Conservation (phyloP, 805 yeast genomes). For the Lachancea lanzarotensis region DNA sequence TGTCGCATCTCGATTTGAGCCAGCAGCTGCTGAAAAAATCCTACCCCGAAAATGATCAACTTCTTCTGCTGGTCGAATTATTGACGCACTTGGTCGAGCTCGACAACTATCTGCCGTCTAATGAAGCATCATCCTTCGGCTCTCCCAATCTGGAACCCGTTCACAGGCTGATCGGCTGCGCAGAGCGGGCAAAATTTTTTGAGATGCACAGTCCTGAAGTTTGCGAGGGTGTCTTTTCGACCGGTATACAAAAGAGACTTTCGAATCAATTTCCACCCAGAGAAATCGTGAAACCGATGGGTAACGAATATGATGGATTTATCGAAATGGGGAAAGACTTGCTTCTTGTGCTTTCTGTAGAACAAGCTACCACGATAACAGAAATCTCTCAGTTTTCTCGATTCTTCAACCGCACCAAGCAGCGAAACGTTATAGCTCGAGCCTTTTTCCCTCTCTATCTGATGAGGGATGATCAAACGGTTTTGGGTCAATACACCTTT, state of each 20-base stretch:
- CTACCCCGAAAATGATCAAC: slow-evolving; percentile 15
- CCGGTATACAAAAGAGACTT: slow-evolving; percentile 41
- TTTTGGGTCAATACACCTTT: slow-evolving; percentile 46
- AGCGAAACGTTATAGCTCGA: slow-evolving; percentile 44
- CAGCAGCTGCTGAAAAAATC: neutral
- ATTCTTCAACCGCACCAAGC: slow-evolving; percentile 31
- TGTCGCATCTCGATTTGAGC: neutral
- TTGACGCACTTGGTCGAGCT: slow-evolving; percentile 18
- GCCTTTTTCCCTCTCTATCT: slow-evolving; percentile 57
- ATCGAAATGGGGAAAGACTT: slow-evolving; percentile 35
- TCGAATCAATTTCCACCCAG: slow-evolving; percentile 45
- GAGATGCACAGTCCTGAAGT: slow-evolving; percentile 7
- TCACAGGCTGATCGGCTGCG: neutral
- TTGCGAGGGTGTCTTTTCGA: slow-evolving; percentile 37
- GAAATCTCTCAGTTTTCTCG: slow-evolving; percentile 31
- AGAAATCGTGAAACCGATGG: slow-evolving; percentile 27
- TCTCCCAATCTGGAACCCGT: neutral
- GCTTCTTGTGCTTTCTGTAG: slow-evolving; percentile 30
- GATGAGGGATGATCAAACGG: slow-evolving; percentile 53
- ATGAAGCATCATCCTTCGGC: neutral
- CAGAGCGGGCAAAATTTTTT: neutral
- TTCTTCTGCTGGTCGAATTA: slow-evolving; percentile 16
- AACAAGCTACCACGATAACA: slow-evolving; percentile 24
- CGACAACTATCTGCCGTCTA: slow-evolving; percentile 10
- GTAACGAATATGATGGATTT: slow-evolving; percentile 26